These are phyloP conservation scores for Xylaria palmicola DNA, from an alignment of 495 filamentous ascomycete species.

Conservation along the genomic window DNA sequence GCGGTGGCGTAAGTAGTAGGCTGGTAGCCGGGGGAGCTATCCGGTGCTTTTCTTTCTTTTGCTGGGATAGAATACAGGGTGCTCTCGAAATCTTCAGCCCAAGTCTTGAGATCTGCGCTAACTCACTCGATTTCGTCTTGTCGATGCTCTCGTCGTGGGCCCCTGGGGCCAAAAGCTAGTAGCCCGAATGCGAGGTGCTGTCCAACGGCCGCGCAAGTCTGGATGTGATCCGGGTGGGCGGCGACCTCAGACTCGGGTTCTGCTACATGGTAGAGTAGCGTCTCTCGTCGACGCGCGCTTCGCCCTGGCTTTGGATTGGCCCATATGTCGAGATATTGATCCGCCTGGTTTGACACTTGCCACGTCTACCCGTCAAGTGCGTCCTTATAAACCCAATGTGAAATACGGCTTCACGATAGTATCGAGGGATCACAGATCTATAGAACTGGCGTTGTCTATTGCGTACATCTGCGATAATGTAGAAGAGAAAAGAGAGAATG, in stretches of 20 bases:
- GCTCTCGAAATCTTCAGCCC: constrained; percentile 13
- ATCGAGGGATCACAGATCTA: too few species aligned
- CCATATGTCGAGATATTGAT: too few species aligned
- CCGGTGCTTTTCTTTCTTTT: constrained; percentile 1
- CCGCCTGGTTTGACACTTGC: too few species aligned
- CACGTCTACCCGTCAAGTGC: too few species aligned
- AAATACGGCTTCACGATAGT: too few species aligned
- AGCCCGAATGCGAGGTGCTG: constrained; percentile 43
- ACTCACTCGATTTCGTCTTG: constrained; percentile 17
- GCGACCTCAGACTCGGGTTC: constrained; percentile 16
- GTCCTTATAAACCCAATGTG: too few species aligned
- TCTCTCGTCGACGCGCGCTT: too few species aligned
- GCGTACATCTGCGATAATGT: too few species aligned
- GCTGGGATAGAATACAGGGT: constrained; percentile 9
- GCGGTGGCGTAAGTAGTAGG: constrained; percentile 11
- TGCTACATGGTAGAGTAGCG: constrained; percentile 26
- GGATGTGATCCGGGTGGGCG: constrained; percentile 3
- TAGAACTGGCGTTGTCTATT: too few species aligned
- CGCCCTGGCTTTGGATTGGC: too few species aligned
- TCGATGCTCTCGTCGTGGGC: constrained; percentile 4
- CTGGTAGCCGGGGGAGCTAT: constrained; percentile 5
- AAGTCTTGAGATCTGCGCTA: background rate
- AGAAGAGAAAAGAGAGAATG: too few species aligned
- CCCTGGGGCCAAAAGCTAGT: constrained; percentile 19
- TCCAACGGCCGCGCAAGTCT: constrained; percentile 39